Evolutionary conservation across 2,329 filamentous ascomycete genomes (phyloP), one percentile per base, ranked within the genome.

Genomic region (Fusarium proliferatum): DNA sequence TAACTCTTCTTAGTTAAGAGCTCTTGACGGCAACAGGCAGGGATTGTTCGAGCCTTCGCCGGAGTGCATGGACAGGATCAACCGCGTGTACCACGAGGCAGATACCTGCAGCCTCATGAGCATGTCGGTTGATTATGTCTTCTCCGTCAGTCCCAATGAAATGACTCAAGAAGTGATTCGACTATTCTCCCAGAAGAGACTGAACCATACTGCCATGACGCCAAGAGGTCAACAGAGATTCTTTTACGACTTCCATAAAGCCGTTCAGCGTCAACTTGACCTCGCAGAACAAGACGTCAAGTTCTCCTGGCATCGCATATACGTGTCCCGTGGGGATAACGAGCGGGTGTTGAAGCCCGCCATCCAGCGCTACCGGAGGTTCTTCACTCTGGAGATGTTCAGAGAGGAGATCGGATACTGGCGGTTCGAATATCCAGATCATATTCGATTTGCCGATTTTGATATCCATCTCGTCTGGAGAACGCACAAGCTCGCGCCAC

Each of bases 301-400:
- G 4, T 71, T 67, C 52, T 77, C 74, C 3, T 75, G 64, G 73
- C 74, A 77, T 51, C 73, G 64, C 4, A 69, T 76, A 61, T 64
- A 66, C 33, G 34, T 13, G 13, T 43, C 48, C 9, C 26, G 21
- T 21, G 16, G 21, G 10, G 46, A 51, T 9, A 61, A 61, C 15
- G 63, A 67, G 30, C 49, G 30, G 17, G 67, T 56, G 16, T 46
- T 75, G 23, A 34, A 34, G 21, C 26, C 46, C 13, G 42, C 64
- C n/a, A 63, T 75, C 33, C 52, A 66, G 23, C 64, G 73, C 36
- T 77, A 72, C 34, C 51, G 43, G 21, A 71, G 57, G 33, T 66
- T 71, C 46, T 64, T 78, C 67, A 67, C 64, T 21, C 34, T 77
- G 30, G n/a, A 52, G 13, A 61, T 38, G 23, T 67, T 49, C 43